These are phyloP conservation scores for Yamadazyma sp. DNA, from an alignment of 1,139 yeast species.

Conservation along the genomic window DNA sequence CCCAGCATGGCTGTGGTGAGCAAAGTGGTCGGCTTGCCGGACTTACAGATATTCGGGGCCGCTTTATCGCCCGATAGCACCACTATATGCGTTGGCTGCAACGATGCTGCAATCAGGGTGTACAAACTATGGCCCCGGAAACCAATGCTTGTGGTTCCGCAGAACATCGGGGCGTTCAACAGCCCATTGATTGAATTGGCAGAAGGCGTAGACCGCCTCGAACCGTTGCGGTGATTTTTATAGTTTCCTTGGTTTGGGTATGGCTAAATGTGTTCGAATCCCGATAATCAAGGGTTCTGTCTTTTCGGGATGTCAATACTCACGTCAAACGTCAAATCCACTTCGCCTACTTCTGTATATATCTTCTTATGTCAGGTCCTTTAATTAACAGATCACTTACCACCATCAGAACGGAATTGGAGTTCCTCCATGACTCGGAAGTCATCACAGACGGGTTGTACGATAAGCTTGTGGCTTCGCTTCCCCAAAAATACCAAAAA, in stretches of 20 bases:
- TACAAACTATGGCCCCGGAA: conserved; percentile 61
- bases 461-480: conserved; percentile 47
- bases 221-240: background rate
- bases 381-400: conserved; percentile 77
- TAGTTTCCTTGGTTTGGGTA: too few relatives aligned
- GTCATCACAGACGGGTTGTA: conserved; percentile 64
- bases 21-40: conserved; percentile 52
- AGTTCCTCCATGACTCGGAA: conserved; percentile 74
- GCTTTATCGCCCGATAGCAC: conserved; percentile 62
- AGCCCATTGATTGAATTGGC: conserved; percentile 4
- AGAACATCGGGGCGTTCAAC: conserved; percentile 1
- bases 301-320: background rate
- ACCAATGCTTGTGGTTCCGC: background rate
- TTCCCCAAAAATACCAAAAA: conserved; percentile 61
- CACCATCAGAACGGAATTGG: conserved; percentile 74
- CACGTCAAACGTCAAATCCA: conserved; percentile 45
- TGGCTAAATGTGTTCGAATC: too few relatives aligned
- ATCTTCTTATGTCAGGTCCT: conserved; percentile 55
- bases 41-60: conserved; percentile 63
- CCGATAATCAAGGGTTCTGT: too few relatives aligned
- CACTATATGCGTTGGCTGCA: conserved; percentile 69
- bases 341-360: conserved; percentile 45
- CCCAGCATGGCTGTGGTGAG: conserved; percentile 56
- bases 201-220: conserved; percentile 3
- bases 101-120: conserved; percentile 73